These are phyloP conservation scores for Epithemia pelagica DNA, from an alignment of 108 stramenopile species.

Conservation along the genomic window DNA sequence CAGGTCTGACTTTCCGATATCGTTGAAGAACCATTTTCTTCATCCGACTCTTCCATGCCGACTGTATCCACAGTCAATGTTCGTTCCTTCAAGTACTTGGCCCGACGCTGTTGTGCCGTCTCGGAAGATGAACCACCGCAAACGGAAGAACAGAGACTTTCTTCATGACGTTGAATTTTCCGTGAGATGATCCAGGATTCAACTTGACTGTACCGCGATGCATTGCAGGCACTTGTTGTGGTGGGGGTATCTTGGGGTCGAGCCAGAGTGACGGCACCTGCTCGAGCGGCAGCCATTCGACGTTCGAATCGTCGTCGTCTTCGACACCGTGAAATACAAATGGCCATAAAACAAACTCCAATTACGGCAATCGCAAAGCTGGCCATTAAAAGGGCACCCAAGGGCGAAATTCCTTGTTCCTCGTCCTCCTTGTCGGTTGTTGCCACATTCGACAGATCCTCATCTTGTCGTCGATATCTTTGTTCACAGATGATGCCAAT, in stretches of 20 bases:
- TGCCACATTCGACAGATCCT: too few relatives aligned
- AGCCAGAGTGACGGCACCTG: background rate
- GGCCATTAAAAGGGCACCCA: background rate
- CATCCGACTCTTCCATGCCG: background rate
- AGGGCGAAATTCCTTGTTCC: background rate
- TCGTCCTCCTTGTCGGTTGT: too few relatives aligned
- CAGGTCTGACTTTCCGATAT: background rate
- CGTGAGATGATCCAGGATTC: slow-evolving; percentile 42
- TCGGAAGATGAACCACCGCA: background rate
- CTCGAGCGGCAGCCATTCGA: background rate
- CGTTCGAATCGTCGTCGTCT: background rate
- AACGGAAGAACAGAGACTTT: background rate
- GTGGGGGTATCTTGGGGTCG: background rate
- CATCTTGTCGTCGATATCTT: too few relatives aligned
- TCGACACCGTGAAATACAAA: background rate
- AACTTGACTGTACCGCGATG: slow-evolving; percentile 23
- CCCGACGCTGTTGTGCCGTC: background rate
- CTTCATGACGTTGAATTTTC: slow-evolving; percentile 8
- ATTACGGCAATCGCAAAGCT: background rate
- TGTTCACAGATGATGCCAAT: too few relatives aligned
- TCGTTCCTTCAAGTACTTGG: slow-evolving; percentile 1
- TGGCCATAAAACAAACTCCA: background rate
- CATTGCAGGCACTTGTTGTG: background rate
- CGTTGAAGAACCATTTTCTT: background rate
- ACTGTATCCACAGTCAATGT: background rate